Conservation (phyloP, 495 filamentous ascomycete genomes). For the Apiosordaria backusii region DNA sequence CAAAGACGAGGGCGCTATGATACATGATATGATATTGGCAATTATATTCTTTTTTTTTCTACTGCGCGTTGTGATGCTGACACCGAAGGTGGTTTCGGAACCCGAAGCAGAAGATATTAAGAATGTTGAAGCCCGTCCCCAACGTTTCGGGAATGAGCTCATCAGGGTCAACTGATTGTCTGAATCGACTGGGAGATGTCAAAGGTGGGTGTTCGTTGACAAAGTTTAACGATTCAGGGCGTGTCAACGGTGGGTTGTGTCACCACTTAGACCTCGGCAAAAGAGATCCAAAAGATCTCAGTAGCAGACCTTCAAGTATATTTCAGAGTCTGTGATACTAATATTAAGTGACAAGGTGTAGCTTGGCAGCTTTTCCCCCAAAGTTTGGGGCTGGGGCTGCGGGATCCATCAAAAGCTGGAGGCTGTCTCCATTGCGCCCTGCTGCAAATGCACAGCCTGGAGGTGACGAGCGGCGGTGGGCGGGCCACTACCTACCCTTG, state of each 20-base stretch:
- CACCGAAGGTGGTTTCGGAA: no score
- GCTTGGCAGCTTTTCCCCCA: background rate
- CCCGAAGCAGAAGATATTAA: no score
- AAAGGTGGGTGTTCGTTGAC: background rate
- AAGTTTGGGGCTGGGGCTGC: background rate
- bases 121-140: background rate
- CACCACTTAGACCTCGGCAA: no score
- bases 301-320: background rate
- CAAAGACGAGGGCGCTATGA: no score
- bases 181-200: background rate
- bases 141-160: conserved; percentile 8
- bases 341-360: background rate
- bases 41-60: conserved; percentile 21
- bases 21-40: conserved; percentile 27
- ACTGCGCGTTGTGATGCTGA: no score
- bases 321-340: background rate
- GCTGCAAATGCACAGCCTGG: background rate
- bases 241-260: background rate
- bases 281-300: background rate
- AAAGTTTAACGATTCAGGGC: background rate
- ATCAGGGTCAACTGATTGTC: background rate
- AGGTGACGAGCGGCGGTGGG: background rate
- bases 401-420: no score
- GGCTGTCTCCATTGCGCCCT: background rate
- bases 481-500: background rate